Evolutionary conservation across 2,329 filamentous ascomycete genomes (phyloP), one percentile per base, ranked within the genome.

Genomic region (Trichophyton simii): DNA sequence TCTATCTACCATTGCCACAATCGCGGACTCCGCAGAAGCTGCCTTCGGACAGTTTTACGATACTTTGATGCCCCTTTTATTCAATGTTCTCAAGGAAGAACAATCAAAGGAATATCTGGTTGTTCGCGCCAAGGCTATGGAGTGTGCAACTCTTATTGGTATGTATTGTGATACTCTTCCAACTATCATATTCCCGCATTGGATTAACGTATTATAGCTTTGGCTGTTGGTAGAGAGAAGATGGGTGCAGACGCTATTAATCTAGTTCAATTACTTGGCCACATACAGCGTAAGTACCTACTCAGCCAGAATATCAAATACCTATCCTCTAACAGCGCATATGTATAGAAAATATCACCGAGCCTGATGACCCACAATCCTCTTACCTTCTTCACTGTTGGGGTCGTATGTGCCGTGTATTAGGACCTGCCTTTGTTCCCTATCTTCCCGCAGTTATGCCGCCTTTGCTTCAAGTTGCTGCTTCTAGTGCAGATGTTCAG

Each of bases 361-460:
- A 99, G 69, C 78, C 91, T 1, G 94, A 99, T 68, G 94, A 99
- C 71, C 94, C 94, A 44, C 94, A 99, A 75, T 88, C 91, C 15
- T 92, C 95, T 69, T 99, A 99, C 73, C 82, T 99, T 41, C 89
- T 99, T 76, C 94, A 99, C 80, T 99, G 94, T 78, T 99, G 94
- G 94, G 94, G 94, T 59, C 86, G 94, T 57, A 99, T 99, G 94
- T 97, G 92, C 76, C 87, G 94, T 66, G 92, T 99, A 34, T 82
- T 99, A 65, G 91, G 88, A 20, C 78, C 83, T 57, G 91, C 96
- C 68, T 99, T 99, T 75, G 80, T 97, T 11, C 91, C 91, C 15
- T 99, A 95, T 79, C 81, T 99, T 60, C 85, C 87, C 42, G 91
- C 85, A 58, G 94, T 99, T 65, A 97, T 99, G 85, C 92, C 92